A percentile compares a stretch with the other conserved stretches of the same genome.
Evolutionary conservation across 1,284 basidiomycete genomes (phyloP).

Genomic region (Porodaedalea pini): DNA sequence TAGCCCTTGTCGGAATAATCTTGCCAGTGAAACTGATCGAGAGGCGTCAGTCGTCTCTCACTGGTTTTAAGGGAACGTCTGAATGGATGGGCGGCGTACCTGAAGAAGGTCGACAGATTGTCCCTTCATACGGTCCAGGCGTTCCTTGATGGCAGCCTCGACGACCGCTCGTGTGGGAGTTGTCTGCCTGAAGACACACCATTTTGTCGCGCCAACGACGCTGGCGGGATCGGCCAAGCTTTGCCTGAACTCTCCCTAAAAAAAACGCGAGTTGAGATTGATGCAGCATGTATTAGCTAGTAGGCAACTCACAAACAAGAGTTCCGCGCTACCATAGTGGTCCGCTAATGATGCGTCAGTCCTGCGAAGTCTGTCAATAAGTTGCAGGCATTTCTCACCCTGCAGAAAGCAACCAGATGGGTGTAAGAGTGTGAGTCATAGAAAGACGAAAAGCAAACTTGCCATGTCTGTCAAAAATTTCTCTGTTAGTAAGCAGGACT

Average conservation of each 20-base stretch:
- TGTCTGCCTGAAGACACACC: conserved; percentile 69
- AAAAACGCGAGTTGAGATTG: conserved; percentile 7
- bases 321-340: conserved; percentile 77
- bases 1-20: conserved; percentile 72
- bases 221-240: conserved; percentile 39
- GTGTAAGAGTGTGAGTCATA: not conserved
- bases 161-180: conserved; percentile 54
- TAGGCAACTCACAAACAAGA: conserved; percentile 58
- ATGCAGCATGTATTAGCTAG: conserved; percentile 19
- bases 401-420: not conserved
- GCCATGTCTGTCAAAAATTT: conserved; percentile 36
- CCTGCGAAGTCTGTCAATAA: not conserved
- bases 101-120: conserved; percentile 67
- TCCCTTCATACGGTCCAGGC: conserved; percentile 51
- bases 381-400: conserved; percentile 10
- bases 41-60: not conserved
- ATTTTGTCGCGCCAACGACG: conserved; percentile 73
- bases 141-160: conserved; percentile 63
- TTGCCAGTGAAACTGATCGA: conserved; percentile 72
- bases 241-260: conserved; percentile 64
- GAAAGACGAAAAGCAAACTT: conserved; percentile 21
- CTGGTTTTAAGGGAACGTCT: not conserved
- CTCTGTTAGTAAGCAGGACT: conserved; percentile 11
- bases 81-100: conserved; percentile 34
- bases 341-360: conserved; percentile 51